Percentiles rank a stretch among this genome's conserved stretches.
Evolutionary conservation across 306 rosid species (phyloP).

Genomic region (Geum urbanum): DNA sequence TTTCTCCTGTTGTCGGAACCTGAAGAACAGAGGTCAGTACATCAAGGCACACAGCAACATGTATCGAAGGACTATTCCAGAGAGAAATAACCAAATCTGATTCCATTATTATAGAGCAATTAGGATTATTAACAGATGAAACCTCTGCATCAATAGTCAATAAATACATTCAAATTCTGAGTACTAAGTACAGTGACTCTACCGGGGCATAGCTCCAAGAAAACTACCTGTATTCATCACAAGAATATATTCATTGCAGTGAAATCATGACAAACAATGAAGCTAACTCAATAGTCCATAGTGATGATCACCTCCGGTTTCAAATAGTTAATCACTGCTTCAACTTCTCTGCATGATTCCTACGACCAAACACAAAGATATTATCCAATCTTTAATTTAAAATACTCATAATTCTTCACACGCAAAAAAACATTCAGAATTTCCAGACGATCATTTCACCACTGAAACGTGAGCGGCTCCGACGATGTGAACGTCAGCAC

Average conservation of each 20-base stretch:
- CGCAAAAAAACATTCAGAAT: background rate
- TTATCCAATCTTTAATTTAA: conserved; percentile 13
- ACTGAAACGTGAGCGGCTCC: conserved; percentile 92
- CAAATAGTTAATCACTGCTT: conserved; percentile 60
- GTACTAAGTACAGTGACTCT: conserved; percentile 69
- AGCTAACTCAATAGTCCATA: background rate
- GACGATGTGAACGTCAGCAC: conserved; percentile 66
- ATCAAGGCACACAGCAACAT: background rate
- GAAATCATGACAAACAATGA: background rate
- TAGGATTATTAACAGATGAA: background rate
- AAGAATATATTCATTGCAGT: background rate
- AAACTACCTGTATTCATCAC: conserved; percentile 67
- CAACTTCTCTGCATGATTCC: conserved; percentile 87
- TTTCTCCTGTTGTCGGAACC: conserved; percentile 81
- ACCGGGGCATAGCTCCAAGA: conserved; percentile 82
- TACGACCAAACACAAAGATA: conserved; percentile 31
- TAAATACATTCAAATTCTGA: conserved; percentile 70
- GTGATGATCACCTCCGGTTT: conserved; percentile 68
- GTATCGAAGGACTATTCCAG: background rate
- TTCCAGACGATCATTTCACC: conserved; percentile 33
- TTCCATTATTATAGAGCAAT: background rate
- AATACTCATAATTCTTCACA: background rate
- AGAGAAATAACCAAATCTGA: background rate
- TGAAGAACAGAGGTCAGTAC: conserved; percentile 33
- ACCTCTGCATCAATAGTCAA: background rate